Conservation (phyloP, 352 stramenopile genomes). For the Globisporangium carolinianum region DNA sequence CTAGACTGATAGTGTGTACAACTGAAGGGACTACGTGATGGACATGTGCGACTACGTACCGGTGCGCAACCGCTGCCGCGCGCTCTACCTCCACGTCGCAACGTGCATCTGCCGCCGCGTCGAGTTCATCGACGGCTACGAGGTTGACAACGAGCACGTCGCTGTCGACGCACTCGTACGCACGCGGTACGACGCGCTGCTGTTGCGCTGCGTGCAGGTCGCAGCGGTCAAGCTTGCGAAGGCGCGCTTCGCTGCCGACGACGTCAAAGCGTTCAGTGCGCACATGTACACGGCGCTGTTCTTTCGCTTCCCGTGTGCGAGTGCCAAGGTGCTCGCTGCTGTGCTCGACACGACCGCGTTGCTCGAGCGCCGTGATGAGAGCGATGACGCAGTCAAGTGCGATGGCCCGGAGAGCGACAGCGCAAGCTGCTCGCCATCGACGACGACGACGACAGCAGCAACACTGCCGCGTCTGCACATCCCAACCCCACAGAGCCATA, state of each 20-base stretch:
- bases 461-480: constrained; percentile 5
- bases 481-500: neutral
- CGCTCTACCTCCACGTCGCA: constrained; percentile 63
- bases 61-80: constrained; percentile 57
- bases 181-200: constrained; percentile 52
- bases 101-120: constrained; percentile 69
- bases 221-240: constrained; percentile 60
- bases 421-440: neutral
- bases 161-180: constrained; percentile 38
- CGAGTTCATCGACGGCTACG: constrained; percentile 70
- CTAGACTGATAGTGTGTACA: neutral
- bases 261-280: constrained; percentile 64
- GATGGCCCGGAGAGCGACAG: neutral
- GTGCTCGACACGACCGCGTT: constrained; percentile 49
- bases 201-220: constrained; percentile 51
- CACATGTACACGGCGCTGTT: constrained; percentile 64
- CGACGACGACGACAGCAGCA: constrained; percentile 3
- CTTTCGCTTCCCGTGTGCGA: constrained; percentile 59
- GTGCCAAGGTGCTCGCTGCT: constrained; percentile 36
- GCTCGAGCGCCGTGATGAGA: constrained; percentile 22
- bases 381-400: neutral
- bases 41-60: constrained; percentile 78
- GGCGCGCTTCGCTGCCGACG: constrained; percentile 55
- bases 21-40: constrained; percentile 61
- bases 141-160: constrained; percentile 47